Percentiles rank a stretch among this genome's conserved stretches.
phyloP scores from a whole-genome alignment of 192 early-diverging fungal species.

The Backusella parvicylindrica region DNA sequence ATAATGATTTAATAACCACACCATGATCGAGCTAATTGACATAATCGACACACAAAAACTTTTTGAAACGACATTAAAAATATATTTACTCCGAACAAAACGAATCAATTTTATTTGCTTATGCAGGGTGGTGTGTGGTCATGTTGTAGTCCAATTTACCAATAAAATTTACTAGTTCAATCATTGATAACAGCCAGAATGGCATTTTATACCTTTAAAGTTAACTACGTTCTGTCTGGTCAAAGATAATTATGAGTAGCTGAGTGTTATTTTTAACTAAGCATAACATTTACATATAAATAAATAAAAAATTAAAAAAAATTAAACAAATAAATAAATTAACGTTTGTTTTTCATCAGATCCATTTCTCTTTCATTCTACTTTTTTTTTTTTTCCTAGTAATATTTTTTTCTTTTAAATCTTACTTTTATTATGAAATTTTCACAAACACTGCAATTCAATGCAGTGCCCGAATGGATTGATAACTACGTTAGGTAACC shows the following conservation, averaged over 20 bases:
- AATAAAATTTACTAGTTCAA: neutral
- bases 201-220: neutral
- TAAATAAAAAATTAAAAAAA: neutral
- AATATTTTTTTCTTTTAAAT: neutral
- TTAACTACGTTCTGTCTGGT: neutral
- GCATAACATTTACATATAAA: neutral
- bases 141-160: neutral
- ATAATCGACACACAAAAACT: neutral
- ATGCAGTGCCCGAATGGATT: constrained; percentile 81
- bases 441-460: constrained; percentile 86
- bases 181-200: too few relatives aligned
- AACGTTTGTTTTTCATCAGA: neutral
- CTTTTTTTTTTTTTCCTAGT: neutral
- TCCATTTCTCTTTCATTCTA: neutral
- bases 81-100: neutral
- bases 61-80: neutral
- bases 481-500: constrained; percentile 66
- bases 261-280: neutral
- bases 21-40: neutral
- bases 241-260: neutral
- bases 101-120: neutral
- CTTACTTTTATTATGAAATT: constrained; percentile 70
- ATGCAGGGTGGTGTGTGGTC: neutral
- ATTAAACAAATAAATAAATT: neutral
- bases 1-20: neutral